These are phyloP conservation scores for Lepidium aucheri DNA, from an alignment of 345 rosid genomes.

Conservation along the genomic window DNA sequence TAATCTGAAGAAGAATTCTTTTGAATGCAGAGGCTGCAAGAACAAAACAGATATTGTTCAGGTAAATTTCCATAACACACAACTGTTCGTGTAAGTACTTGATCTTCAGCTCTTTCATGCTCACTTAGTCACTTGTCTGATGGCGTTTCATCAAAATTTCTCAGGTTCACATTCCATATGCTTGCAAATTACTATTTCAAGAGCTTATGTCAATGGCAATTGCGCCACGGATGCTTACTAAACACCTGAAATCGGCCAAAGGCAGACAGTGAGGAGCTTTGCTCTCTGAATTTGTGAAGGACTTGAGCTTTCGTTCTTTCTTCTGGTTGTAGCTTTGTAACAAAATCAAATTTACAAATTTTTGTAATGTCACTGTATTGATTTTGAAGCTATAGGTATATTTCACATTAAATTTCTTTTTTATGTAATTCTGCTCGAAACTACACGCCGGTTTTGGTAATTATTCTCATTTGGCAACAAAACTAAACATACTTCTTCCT, in stretches of 20 bases:
- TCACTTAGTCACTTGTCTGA: not conserved
- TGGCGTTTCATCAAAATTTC: not conserved
- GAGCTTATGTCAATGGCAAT: conserved; percentile 99
- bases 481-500: too few relatives aligned
- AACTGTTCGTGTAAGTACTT: not conserved
- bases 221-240: conserved; percentile 91
- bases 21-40: conserved; percentile 97
- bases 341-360: not conserved
- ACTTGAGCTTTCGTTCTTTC: not conserved
- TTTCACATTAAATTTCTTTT: not conserved
- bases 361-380: not conserved
- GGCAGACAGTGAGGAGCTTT: conserved; percentile 58
- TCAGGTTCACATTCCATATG: conserved; percentile 91
- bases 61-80: conserved; percentile 27
- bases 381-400: not conserved
- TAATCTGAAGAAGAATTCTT: conserved; percentile 79
- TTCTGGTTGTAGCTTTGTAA: not conserved
- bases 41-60: conserved; percentile 90
- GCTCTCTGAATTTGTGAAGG: not conserved
- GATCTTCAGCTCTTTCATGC: not conserved
- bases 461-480: not conserved
- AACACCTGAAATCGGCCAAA: conserved; percentile 41
- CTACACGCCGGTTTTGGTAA: not conserved
- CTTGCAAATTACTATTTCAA: conserved; percentile 92
- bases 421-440: not conserved